Base-by-base conservation (phyloP, 805 yeast genomes). In the Zygosaccharomyces kombuchaensis region DNA sequence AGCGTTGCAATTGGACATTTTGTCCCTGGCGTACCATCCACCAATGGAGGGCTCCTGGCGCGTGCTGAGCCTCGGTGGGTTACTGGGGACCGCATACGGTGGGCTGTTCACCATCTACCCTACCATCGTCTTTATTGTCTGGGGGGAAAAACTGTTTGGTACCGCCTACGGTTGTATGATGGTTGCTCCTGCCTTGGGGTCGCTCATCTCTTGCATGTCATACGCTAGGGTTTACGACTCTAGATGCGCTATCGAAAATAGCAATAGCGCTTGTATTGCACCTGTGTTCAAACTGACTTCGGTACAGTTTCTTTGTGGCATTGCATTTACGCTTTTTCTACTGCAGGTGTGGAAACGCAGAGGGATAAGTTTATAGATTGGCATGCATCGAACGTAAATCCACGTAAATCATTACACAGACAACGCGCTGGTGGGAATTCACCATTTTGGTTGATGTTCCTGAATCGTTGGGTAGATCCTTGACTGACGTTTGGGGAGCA, bases 101-200 rank as follows among this genome's bases (percentile, higher is more conserved):
- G 87, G 90, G 0, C 60, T 87, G 3, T 91, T 87, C 69, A 89
- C 98, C 0, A 67, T 87, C 5, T 86, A 81, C 55, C 98, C 99
- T 2, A 84, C 96, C 0, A 73, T 89, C 10, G 79, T 89, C 12
- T 83, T 95, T 1, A 72, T 82, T 3, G 78, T 86, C 2, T 93
- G 96, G 89, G 97, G 97, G 0, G 75, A 85, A 17, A 89, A 85
- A 35, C 76, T 86, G 27, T 80, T 91, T 65, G 98, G 97, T 0
- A 85, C 96, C 2, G 85, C 91, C 1, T 91, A 96, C 87, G 97
- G 97, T 2, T 71, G 84, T 21, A 86, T 88, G 62, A 83, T 88
- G 76, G 74, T 86, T 29, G 93, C 95, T 0, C 96, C 96, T 2
- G 96, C 96, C 0, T 52, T 87, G 2, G 96, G 96, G 1, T 73